phyloP scores from a whole-genome alignment of 169 alveolate species.

The Plasmodium vivax region DNA sequence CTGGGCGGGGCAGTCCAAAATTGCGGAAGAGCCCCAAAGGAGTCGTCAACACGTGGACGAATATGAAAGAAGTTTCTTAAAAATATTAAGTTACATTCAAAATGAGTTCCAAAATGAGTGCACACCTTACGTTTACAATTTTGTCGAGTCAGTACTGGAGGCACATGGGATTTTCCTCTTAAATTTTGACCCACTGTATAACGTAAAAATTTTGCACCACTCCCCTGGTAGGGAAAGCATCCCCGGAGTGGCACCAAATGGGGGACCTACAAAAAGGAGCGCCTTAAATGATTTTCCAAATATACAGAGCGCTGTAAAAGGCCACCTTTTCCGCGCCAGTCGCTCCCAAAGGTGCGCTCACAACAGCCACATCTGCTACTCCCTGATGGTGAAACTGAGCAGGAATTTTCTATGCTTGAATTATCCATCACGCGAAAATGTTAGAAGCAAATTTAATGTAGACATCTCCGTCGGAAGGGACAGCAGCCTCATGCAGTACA shows the following conservation, averaged over 20 bases:
- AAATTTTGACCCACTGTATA: slow-evolving; percentile 29
- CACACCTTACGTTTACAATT: slow-evolving; percentile 14
- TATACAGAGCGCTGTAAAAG: neutral
- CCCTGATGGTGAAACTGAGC: slow-evolving; percentile 36
- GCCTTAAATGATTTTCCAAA: neutral
- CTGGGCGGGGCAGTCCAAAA: neutral
- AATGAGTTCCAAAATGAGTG: slow-evolving; percentile 6
- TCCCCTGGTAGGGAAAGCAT: neutral
- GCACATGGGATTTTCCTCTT: slow-evolving; percentile 28
- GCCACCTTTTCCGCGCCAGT: neutral
- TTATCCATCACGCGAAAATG: slow-evolving; percentile 21
- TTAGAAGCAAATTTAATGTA: neutral
- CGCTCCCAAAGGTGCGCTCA: neutral
- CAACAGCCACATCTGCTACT: neutral
- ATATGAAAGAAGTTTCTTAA: slow-evolving; percentile 19
- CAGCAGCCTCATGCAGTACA: slow-evolving; percentile 6
- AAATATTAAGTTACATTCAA: slow-evolving; percentile 42
- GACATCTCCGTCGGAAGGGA: neutral
- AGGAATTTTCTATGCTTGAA: slow-evolving; percentile 54
- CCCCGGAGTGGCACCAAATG: neutral
- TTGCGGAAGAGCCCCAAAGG: neutral
- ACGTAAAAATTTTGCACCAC: slow-evolving; percentile 2
- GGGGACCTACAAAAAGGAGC: neutral
- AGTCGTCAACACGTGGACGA: neutral
- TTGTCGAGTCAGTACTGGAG: slow-evolving; percentile 22